Base-by-base conservation (phyloP, 2,329 filamentous ascomycete species). In the Epichloe bromicola region DNA sequence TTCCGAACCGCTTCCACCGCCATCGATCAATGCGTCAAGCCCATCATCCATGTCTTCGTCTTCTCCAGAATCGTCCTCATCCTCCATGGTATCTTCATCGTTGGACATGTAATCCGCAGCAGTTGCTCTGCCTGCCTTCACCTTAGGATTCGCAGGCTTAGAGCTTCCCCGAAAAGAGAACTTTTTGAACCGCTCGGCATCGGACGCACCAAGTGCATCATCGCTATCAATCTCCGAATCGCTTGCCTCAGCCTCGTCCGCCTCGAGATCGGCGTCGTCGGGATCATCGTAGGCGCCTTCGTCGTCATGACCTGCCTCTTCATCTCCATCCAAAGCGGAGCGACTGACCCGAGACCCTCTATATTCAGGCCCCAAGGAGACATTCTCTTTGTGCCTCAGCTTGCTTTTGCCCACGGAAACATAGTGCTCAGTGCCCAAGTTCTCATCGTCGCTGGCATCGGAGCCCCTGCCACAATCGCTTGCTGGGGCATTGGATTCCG, bases 381-480 rank as follows among this genome's bases (percentile, higher is more conserved):
- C 68, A 23, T 76, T 75, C 36, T 88, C 82, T 52, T 81, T 81
- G 62, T 87, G 83, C 56, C 88, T 82, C 58, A 96, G 72, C 64
- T 86, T 91, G 70, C 85, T 93, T 73, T 90, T 93, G 19, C 83
- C 85, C 34, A 95, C 87, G 49, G 76, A 68, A 42, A 86, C 78
- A 63, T 97, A 97, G 65, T 97, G 91, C 60, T 95, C 91, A 34
- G 90, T 85, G 19, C 85, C 88, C 11, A 75, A 74, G 54, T 78
- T 68, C 46, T 74, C 74, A 30, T 75, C 70, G 5, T 68, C 71
- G 59, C 73, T 74, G 15, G 67, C 71, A 17, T 70, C 71, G 56
- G 70, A 75, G 33, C 67, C 74, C 43, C 74, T 79, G 48, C 72
- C 76, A 14, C 65, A 73, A 42, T 78, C 78, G 51, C 77, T 76